These are phyloP conservation scores for Microstroma glucosiphilum DNA, from an alignment of 1,284 basidiomycete genomes.

Conservation along the genomic window DNA sequence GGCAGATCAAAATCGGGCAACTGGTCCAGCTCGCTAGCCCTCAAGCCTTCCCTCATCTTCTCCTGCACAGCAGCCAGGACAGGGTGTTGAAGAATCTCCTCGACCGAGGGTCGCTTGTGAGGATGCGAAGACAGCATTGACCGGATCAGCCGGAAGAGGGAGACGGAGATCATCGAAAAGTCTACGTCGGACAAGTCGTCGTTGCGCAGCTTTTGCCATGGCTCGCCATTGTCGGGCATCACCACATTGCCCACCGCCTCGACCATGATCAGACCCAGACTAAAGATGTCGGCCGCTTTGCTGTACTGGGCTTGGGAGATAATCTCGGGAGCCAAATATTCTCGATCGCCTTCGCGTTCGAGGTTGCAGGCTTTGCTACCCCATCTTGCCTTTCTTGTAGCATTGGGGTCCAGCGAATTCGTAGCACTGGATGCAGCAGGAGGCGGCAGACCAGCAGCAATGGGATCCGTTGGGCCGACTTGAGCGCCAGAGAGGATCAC, in stretches of 20 bases:
- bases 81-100: slow-evolving; percentile 31
- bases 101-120: slow-evolving; percentile 28
- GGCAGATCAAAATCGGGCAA: slow-evolving; percentile 32
- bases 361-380: slow-evolving; percentile 18
- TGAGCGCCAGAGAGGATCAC: slow-evolving; percentile 40
- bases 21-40: slow-evolving; percentile 42
- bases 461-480: slow-evolving; percentile 19
- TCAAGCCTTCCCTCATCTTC: slow-evolving; percentile 35
- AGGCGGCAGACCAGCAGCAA: slow-evolving; percentile 5
- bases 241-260: slow-evolving; percentile 93
- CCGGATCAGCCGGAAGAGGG: slow-evolving; percentile 39
- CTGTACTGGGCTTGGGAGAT: slow-evolving; percentile 76
- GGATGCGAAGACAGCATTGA: slow-evolving; percentile 31
- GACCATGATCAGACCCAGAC: slow-evolving; percentile 88
- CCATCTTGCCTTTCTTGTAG: slow-evolving; percentile 2
- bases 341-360: slow-evolving; percentile 88
- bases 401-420: background rate
- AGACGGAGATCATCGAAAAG: slow-evolving; percentile 56
- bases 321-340: slow-evolving; percentile 97
- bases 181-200: slow-evolving; percentile 90
- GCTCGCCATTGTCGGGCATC: slow-evolving; percentile 89
- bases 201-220: slow-evolving; percentile 86
- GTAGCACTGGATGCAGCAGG: background rate
- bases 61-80: slow-evolving; percentile 30
- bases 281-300: slow-evolving; percentile 92